These are phyloP conservation scores for Orbilia oligospora DNA, from an alignment of 2,329 filamentous ascomycete genomes.

Conservation along the genomic window DNA sequence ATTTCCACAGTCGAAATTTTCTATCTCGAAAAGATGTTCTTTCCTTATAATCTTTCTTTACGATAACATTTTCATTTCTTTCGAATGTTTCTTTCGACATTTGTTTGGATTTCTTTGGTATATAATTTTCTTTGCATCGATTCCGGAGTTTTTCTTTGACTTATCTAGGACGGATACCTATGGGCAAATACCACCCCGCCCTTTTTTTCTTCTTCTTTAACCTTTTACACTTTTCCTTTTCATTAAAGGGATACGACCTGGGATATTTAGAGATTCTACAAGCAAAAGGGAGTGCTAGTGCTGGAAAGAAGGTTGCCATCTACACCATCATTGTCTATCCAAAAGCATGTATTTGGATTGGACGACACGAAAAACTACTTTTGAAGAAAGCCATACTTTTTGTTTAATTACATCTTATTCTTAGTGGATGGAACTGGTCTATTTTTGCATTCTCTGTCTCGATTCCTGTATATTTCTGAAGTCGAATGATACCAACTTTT, in stretches of 20 bases:
- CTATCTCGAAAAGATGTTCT: constrained; percentile 32
- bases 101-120: constrained; percentile 41
- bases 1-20: constrained; percentile 27
- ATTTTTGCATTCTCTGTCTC: constrained; percentile 28
- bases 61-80: constrained; percentile 41
- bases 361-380: constrained; percentile 20
- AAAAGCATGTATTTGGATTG: constrained; percentile 19
- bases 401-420: constrained; percentile 23
- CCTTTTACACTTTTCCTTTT: constrained; percentile 34
- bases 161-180: constrained; percentile 32
- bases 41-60: constrained; percentile 24
- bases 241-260: constrained; percentile 4
- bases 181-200: constrained; percentile 8
- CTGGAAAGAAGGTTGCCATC: constrained; percentile 11
- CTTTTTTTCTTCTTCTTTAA: constrained; percentile 33
- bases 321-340: constrained; percentile 1
- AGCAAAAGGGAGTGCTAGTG: constrained; percentile 2
- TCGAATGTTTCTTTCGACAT: constrained; percentile 27
- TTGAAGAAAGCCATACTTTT: constrained; percentile 18
- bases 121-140: constrained; percentile 41
- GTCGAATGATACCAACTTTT: constrained; percentile 48
- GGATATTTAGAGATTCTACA: constrained; percentile 4
- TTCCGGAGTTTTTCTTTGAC: constrained; percentile 37
- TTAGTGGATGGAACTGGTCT: constrained; percentile 21
- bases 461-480: constrained; percentile 41